Conservation (phyloP, 2,329 filamentous ascomycete genomes). For the Cercospora berteroae region DNA sequence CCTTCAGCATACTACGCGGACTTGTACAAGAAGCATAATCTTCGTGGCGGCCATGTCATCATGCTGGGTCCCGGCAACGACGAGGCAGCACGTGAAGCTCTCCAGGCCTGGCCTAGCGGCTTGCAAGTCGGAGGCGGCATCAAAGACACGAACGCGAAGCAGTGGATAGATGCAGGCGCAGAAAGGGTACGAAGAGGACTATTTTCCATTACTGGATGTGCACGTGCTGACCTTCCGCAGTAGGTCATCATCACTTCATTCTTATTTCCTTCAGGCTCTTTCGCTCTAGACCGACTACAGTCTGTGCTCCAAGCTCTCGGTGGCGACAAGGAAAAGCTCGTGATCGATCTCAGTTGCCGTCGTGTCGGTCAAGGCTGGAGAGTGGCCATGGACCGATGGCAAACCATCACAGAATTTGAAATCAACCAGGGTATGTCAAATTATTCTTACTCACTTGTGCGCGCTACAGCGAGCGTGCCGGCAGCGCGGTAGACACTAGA, state of each 20-base stretch:
- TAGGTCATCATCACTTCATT: slow-evolving; percentile 97
- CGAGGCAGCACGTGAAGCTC: slow-evolving; percentile 71
- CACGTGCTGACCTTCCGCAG: slow-evolving; percentile 30
- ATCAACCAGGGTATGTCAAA: slow-evolving; percentile 69
- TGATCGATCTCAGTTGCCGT: slow-evolving; percentile 92
- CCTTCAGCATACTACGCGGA: slow-evolving; percentile 77
- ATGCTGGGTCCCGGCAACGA: slow-evolving; percentile 92
- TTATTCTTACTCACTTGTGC: not conserved
- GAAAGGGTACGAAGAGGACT: slow-evolving; percentile 66
- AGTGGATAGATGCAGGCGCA: slow-evolving; percentile 85
- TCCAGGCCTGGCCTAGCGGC: slow-evolving; percentile 72
- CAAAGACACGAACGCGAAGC: slow-evolving; percentile 74
- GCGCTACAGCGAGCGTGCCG: slow-evolving; percentile 7
- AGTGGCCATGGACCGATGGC: slow-evolving; percentile 99
- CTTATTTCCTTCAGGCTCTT: slow-evolving; percentile 80
- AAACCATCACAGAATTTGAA: slow-evolving; percentile 95
- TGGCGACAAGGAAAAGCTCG: slow-evolving; percentile 74
- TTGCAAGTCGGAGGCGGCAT: slow-evolving; percentile 95
- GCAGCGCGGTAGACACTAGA: slow-evolving; percentile 9
- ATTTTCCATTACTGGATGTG: not conserved
- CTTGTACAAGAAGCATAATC: slow-evolving; percentile 72
- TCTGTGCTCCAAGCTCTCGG: slow-evolving; percentile 70
- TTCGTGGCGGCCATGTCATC: slow-evolving; percentile 87
- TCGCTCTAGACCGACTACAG: slow-evolving; percentile 73
- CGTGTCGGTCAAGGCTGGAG: slow-evolving; percentile 76